Percentiles rank a stretch among this genome's conserved stretches.
These are phyloP conservation scores for Nakazawaea ernobii DNA, from an alignment of 805 yeast species.

Conservation along the genomic window DNA sequence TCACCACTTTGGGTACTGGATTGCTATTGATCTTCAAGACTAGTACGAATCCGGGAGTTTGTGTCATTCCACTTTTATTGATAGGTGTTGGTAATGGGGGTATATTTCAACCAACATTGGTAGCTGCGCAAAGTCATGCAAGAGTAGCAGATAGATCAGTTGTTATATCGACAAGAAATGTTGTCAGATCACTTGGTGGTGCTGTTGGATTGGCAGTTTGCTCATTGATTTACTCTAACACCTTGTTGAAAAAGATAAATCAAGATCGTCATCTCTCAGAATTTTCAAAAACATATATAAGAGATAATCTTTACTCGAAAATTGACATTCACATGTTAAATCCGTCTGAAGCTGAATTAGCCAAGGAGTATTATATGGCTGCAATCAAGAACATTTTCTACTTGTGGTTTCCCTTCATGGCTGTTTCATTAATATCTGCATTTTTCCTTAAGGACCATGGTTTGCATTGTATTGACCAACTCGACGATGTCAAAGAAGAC, in stretches of 20 bases:
- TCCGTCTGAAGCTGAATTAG: constrained; percentile 18
- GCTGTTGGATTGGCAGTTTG: constrained; percentile 49
- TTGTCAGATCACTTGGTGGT: constrained; percentile 56
- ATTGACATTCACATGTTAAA: constrained; percentile 20
- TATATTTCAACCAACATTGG: constrained; percentile 50
- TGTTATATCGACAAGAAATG: constrained; percentile 51
- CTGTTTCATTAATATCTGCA: constrained; percentile 25
- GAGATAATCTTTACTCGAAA: constrained; percentile 21
- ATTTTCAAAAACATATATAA: constrained; percentile 16
- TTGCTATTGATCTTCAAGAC: constrained; percentile 30
- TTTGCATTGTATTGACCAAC: constrained; percentile 31
- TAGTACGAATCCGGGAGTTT: constrained; percentile 26
- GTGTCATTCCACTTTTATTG: constrained; percentile 29
- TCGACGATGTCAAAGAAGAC: background rate
- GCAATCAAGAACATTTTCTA: constrained; percentile 30
- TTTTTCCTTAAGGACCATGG: constrained; percentile 31
- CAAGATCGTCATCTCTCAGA: constrained; percentile 8
- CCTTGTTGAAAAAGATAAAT: constrained; percentile 15
- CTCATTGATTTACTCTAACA: constrained; percentile 23
- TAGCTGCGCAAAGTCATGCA: constrained; percentile 51
- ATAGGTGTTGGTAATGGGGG: constrained; percentile 41
- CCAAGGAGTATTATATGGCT: constrained; percentile 26
- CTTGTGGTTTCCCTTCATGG: constrained; percentile 30
- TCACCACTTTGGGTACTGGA: constrained; percentile 37
- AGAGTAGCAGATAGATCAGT: constrained; percentile 49